Evolutionary conservation across 2,329 filamentous ascomycete genomes (phyloP).

Genomic region (Aaosphaeria arxii): DNA sequence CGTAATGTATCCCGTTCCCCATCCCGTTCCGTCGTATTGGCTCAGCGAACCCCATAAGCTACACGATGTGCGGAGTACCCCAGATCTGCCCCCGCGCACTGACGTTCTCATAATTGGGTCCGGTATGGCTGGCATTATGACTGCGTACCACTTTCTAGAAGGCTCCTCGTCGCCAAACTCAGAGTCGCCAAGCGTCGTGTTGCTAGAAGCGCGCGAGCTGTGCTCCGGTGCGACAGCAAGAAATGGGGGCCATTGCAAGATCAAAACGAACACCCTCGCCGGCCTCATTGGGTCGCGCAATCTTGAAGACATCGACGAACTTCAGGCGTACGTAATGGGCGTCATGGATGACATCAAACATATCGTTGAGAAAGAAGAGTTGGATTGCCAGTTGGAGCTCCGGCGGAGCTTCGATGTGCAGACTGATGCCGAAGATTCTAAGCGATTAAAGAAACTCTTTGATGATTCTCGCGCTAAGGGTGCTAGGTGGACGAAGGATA

Average conservation of each 20-base stretch:
- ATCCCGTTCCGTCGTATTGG: constrained; percentile 37
- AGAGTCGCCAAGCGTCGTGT: constrained; percentile 9
- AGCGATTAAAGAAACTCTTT: constrained; percentile 6
- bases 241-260: constrained; percentile 44
- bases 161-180: background rate
- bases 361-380: constrained; percentile 12
- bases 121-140: constrained; percentile 31
- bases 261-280: constrained; percentile 41
- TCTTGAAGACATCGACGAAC: constrained; percentile 4
- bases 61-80: constrained; percentile 24
- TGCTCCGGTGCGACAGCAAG: constrained; percentile 23
- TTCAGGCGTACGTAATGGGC: constrained; percentile 13
- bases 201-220: constrained; percentile 20
- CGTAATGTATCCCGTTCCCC: constrained; percentile 16
- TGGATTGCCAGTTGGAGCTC: constrained; percentile 23
- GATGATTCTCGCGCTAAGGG: constrained; percentile 6
- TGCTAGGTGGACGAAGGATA: constrained; percentile 13
- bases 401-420: constrained; percentile 19
- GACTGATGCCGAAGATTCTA: constrained; percentile 4
- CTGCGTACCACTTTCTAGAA: constrained; percentile 26
- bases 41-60: constrained; percentile 28
- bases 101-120: constrained; percentile 34
- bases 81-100: constrained; percentile 18
- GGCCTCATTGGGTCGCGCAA: constrained; percentile 5
- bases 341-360: constrained; percentile 10